Evolutionary conservation across 1,284 basidiomycete genomes (phyloP), one percentile per base, ranked within the genome.

Genomic region (Pascua sp.): DNA sequence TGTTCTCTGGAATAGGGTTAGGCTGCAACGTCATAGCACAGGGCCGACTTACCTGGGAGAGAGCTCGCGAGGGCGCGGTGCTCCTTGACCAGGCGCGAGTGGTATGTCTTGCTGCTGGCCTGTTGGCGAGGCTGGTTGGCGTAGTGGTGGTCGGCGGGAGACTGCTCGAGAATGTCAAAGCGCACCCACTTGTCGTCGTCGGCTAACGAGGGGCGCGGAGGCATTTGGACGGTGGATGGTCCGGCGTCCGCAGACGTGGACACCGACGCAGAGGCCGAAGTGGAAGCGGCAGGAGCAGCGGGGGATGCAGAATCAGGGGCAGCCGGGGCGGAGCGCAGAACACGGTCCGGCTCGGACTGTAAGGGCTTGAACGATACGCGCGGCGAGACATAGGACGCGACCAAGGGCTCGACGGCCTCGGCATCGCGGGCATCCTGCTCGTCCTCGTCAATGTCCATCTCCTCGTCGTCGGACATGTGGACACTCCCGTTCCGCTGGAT

Each of bases 61-160:
- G 90, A 91, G 55, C 78, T 86, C 43, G 84, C 80, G 17, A 97
- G 81, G 1, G 87, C 87, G 48, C 85, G 85, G 74, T 94, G 93
- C 74, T 97, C 92, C 73, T 87, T 89, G 37, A 83, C 80, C 41
- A 96, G 71, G 11, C 92, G 84, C 42, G 82, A 80, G 61, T 89
- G 80, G 77, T 92, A 96, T 13, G 81, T 67, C 68, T 87, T 87
- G 7, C 85, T 85, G 9, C 87, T 85, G 61, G 86, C 84, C 3
- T 81, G 80, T 24, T 67, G 57, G 5, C 66, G 55, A 1, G 84
- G 81, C 55, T 78, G 70, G 5, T 80, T 67, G 36, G 83, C 82
- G 77, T 87, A 94, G 12, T 89, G 87, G 66, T 95, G 91, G 67
- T 94, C 91, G 42, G 66, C 66, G 11, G 91, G 91, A 11, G 88